phyloP scores from a whole-genome alignment of 2,329 filamentous ascomycete species.

The Alternaria triticimaculans region DNA sequence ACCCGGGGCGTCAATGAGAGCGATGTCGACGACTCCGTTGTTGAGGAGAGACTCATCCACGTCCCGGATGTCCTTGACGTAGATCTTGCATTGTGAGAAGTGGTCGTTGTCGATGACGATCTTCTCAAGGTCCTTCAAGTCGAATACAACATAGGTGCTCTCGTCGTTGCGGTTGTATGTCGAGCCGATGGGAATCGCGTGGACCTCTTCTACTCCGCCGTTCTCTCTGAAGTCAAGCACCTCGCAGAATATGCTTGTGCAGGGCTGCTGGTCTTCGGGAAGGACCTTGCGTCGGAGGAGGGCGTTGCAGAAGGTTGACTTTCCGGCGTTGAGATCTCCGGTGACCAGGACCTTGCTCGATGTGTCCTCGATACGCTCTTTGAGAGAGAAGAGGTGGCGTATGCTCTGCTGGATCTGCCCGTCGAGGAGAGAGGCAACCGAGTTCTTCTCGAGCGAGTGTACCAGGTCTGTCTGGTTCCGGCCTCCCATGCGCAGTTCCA shows the following conservation, averaged over 20 bases:
- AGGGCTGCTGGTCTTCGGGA: conserved; percentile 96
- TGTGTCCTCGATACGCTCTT: conserved; percentile 95
- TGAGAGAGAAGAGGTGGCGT: conserved; percentile 83
- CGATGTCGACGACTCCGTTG: conserved; percentile 97
- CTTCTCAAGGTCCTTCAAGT: conserved; percentile 78
- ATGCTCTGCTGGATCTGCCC: conserved; percentile 94
- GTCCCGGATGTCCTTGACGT: conserved; percentile 85
- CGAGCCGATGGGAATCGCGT: conserved; percentile 84
- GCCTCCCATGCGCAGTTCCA: conserved; percentile 89
- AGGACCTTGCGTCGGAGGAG: conserved; percentile 88
- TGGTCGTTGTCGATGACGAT: conserved; percentile 88
- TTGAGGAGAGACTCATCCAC: conserved; percentile 95
- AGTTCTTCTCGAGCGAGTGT: conserved; percentile 90
- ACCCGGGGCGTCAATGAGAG: conserved; percentile 93
- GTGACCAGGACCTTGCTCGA: conserved; percentile 96
- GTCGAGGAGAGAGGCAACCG: conserved; percentile 87
- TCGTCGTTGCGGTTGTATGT: conserved; percentile 89
- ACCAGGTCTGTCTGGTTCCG: conserved; percentile 89
- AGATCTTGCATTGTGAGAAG: conserved; percentile 96
- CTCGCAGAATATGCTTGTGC: conserved; percentile 98
- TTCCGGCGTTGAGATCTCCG: conserved; percentile 94
- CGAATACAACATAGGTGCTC: conserved; percentile 88
- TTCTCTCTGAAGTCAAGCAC: conserved; percentile 93
- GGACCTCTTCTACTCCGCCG: conserved; percentile 88
- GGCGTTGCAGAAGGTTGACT: conserved; percentile 99